Evolutionary conservation across 2,329 filamentous ascomycete species (phyloP), one percentile per base, ranked within the genome.

Genomic region (Aureobasidium sp.): DNA sequence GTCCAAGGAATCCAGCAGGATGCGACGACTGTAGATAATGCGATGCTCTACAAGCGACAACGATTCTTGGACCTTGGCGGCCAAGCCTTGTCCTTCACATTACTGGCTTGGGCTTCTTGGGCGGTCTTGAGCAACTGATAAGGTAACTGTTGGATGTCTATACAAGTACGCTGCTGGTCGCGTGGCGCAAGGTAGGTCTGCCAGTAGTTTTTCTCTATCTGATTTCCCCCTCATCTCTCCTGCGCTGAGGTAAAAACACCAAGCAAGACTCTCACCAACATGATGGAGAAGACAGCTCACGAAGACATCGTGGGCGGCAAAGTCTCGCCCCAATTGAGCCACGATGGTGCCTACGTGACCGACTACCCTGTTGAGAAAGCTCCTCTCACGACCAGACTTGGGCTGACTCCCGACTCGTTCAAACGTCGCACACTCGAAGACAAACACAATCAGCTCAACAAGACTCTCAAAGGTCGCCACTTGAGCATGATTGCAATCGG

Each of bases 401-500:
- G 71, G 59, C 41, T 72, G n/a, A 69, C 67, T 5, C 61, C 67
- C 2, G 67, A 69, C 8, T 70, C 69, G 0, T 73, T 73, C 67
- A 65, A 63, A 62, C 65, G 65, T 13, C 66, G 71, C 21, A 68
- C 66, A 2, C 61, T 67, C 13, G 65, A 64, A 37, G 70, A 73
- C 66, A 67, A 68, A 64, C 67, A 70, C 65, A 70, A 70, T 57
- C 68, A 69, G 62, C 64, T 71, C 42, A 71, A 71, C 66, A 66
- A 70, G 66, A 70, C 68, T 15, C 58, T 65, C 63, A 69, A 71
- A 62, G 59, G 63, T 29, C 63, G 70, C 6, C 70, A 71, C 62
- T 54, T 72, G 62, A 67, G 71, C 61, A 71, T 72, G 70, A 72
- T 71, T 58, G 70, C 69, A 44, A 72, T 71, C 62, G 70, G 70